Conservation (phyloP, 495 filamentous ascomycete genomes). For the Aspergillus haitiensis region DNA sequence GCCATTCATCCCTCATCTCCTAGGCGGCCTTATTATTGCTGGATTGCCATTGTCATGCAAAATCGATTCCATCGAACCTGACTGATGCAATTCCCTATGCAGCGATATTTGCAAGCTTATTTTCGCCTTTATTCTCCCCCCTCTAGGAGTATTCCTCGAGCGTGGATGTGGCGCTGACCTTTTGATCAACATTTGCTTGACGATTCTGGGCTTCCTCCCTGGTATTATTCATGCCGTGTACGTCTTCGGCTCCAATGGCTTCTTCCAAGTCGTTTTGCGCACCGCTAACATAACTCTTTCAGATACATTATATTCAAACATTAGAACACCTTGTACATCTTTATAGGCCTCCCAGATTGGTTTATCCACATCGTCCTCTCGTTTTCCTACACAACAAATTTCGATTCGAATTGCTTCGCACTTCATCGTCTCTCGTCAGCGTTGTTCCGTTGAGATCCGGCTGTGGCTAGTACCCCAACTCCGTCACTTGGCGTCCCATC, state of each 20-base stretch:
- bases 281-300: conserved; percentile 18
- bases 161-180: conserved; percentile 80
- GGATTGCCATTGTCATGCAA: background rate
- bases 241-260: conserved; percentile 21
- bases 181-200: conserved; percentile 84
- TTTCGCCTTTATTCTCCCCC: conserved; percentile 82
- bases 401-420: conserved; percentile 14
- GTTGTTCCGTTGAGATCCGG: conserved; percentile 39
- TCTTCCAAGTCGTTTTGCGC: conserved; percentile 2
- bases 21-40: background rate
- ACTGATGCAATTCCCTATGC: conserved; percentile 8
- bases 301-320: conserved; percentile 62
- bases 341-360: background rate
- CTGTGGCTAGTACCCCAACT: conserved; percentile 34
- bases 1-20: conserved; percentile 23
- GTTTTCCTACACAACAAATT: conserved; percentile 8
- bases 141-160: conserved; percentile 89
- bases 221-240: conserved; percentile 76
- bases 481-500: conserved; percentile 32
- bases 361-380: conserved; percentile 14
- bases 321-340: conserved; percentile 29
- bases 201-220: conserved; percentile 77
- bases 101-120: conserved; percentile 94
- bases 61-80: background rate
- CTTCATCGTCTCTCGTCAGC: conserved; percentile 19